A percentile compares a stretch with the other conserved stretches of the same genome.
These are phyloP conservation scores for Amylocarpus encephaloides DNA, from an alignment of 2,329 filamentous ascomycete genomes.

Conservation along the genomic window DNA sequence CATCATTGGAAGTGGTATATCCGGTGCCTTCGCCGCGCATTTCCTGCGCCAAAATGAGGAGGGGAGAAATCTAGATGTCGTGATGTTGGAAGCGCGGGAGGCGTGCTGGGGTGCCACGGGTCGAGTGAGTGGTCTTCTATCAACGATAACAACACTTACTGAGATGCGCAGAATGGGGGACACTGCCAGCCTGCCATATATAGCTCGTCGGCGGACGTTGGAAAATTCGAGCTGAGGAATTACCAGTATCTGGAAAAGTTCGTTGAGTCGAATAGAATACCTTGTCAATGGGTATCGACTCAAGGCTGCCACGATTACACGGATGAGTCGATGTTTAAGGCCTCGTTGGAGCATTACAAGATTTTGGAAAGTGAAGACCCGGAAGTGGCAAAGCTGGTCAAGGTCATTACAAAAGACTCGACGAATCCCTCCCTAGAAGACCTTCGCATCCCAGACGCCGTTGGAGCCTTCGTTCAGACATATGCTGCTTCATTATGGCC, in stretches of 20 bases:
- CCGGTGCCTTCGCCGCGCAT: slow-evolving; percentile 64
- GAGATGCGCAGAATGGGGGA: slow-evolving; percentile 51
- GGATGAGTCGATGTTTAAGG: slow-evolving; percentile 46
- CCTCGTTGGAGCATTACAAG: slow-evolving; percentile 45
- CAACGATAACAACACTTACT: not conserved
- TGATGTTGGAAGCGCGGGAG: slow-evolving; percentile 73
- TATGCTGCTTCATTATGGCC: slow-evolving; percentile 70
- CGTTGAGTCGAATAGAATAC: slow-evolving; percentile 49
- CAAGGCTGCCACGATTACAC: slow-evolving; percentile 60
- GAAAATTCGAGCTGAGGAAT: slow-evolving; percentile 66
- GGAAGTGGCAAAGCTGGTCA: slow-evolving; percentile 44
- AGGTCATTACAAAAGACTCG: slow-evolving; percentile 30
- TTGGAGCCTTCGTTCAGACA: slow-evolving; percentile 58
- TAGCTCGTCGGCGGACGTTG: slow-evolving; percentile 51
- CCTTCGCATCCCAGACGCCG: slow-evolving; percentile 49
- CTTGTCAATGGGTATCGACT: slow-evolving; percentile 63
- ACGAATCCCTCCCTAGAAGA: slow-evolving; percentile 37
- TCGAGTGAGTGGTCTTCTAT: slow-evolving; percentile 48
- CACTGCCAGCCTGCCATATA: slow-evolving; percentile 73
- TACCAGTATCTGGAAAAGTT: slow-evolving; percentile 54
- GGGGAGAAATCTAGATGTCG: slow-evolving; percentile 43
- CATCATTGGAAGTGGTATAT: slow-evolving; percentile 70
- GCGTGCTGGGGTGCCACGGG: slow-evolving; percentile 80
- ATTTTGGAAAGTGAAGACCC: slow-evolving; percentile 46
- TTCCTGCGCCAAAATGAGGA: slow-evolving; percentile 45